Percentiles rank a stretch among this genome's conserved stretches.
Conservation (phyloP, 1,284 basidiomycete species). For the Thelephora terrestris region DNA sequence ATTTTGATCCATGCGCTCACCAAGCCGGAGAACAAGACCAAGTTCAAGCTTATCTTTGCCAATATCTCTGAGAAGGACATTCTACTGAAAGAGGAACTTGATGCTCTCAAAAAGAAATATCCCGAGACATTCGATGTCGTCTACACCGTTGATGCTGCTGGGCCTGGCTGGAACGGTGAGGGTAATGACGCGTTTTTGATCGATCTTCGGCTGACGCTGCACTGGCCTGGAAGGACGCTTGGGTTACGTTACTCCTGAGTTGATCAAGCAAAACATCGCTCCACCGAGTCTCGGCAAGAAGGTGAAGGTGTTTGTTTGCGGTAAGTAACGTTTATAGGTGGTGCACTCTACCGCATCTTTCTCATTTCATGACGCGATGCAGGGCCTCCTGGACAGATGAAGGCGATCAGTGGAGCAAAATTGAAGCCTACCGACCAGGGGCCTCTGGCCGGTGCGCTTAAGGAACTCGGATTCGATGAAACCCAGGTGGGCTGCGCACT, state of each 20-base stretch:
- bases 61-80: constrained; percentile 92
- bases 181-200: constrained; percentile 12
- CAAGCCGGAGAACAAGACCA: constrained; percentile 80
- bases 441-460: constrained; percentile 70
- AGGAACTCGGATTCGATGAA: constrained; percentile 78
- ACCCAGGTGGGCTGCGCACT: constrained; percentile 53
- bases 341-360: background rate
- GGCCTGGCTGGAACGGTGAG: constrained; percentile 61
- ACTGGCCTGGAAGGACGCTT: constrained; percentile 32
- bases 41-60: constrained; percentile 87
- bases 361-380: background rate
- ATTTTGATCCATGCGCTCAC: constrained; percentile 65
- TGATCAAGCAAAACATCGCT: constrained; percentile 68
- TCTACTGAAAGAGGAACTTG: constrained; percentile 76
- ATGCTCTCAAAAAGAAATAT: constrained; percentile 60
- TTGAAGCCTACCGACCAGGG: constrained; percentile 58
- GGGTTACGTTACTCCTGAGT: constrained; percentile 65
- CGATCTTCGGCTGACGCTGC: background rate
- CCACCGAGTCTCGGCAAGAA: constrained; percentile 65
- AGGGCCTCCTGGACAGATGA: constrained; percentile 84
- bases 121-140: constrained; percentile 72
- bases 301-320: constrained; percentile 86
- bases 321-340: constrained; percentile 25
- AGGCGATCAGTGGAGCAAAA: constrained; percentile 71
- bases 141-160: constrained; percentile 80